phyloP scores from a whole-genome alignment of 768 basidiomycete species.

The Tricholoma bakamatsutake region DNA sequence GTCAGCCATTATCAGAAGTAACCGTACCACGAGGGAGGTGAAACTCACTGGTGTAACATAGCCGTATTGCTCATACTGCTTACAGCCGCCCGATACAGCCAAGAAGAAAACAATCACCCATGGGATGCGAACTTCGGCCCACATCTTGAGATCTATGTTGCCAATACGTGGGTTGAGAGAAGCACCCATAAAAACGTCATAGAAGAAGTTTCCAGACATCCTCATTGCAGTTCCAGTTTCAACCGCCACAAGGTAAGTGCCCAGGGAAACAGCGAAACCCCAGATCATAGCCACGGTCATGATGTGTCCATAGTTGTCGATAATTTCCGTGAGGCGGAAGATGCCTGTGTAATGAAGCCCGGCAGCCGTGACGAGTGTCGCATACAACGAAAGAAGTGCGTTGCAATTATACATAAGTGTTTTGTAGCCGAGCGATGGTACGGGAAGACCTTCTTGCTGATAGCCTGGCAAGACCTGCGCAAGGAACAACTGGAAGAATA shows the following conservation, averaged over 20 bases:
- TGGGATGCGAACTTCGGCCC: slow-evolving; percentile 93
- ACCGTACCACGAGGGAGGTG: background rate
- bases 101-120: slow-evolving; percentile 97
- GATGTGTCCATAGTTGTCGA: slow-evolving; percentile 92
- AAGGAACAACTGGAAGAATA: slow-evolving; percentile 84
- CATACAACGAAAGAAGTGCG: slow-evolving; percentile 79
- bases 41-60: slow-evolving; percentile 81
- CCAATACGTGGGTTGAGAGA: slow-evolving; percentile 91
- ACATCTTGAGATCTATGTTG: slow-evolving; percentile 95
- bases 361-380: slow-evolving; percentile 70
- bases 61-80: slow-evolving; percentile 90
- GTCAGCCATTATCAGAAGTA: background rate
- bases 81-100: slow-evolving; percentile 86
- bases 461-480: slow-evolving; percentile 91
- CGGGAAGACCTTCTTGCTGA: slow-evolving; percentile 91
- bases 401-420: slow-evolving; percentile 97
- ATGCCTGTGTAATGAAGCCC: slow-evolving; percentile 71
- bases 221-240: slow-evolving; percentile 76
- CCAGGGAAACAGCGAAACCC: slow-evolving; percentile 76
- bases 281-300: slow-evolving; percentile 95
- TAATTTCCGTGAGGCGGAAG: slow-evolving; percentile 90
- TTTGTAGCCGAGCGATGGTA: slow-evolving; percentile 90
- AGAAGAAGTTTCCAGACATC: slow-evolving; percentile 93
- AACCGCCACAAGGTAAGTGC: slow-evolving; percentile 76
- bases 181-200: slow-evolving; percentile 97